phyloP scores from a whole-genome alignment of 2,329 filamentous ascomycete species.

The Colletotrichum sansevieriae region DNA sequence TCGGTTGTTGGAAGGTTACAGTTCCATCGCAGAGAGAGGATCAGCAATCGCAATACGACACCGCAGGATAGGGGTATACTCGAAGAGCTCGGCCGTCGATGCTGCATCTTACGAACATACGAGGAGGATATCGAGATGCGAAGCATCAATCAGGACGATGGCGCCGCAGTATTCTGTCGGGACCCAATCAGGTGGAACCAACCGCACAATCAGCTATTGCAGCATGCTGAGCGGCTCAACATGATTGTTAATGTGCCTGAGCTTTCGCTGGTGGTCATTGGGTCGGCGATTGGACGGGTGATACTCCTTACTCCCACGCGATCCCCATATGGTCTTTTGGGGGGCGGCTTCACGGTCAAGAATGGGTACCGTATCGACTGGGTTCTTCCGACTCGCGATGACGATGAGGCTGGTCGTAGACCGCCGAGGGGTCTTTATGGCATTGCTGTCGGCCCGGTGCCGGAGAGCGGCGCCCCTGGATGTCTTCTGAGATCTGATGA shows the following conservation, averaged over 20 bases:
- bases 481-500: slow-evolving; percentile 39
- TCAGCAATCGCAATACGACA: slow-evolving; percentile 23
- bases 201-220: slow-evolving; percentile 41
- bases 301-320: slow-evolving; percentile 70
- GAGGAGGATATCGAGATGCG: slow-evolving; percentile 63
- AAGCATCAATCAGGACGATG: slow-evolving; percentile 42
- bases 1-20: slow-evolving; percentile 8
- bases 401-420: slow-evolving; percentile 60
- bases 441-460: slow-evolving; percentile 75
- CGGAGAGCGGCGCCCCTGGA: slow-evolving; percentile 53
- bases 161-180: slow-evolving; percentile 49
- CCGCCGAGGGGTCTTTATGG: slow-evolving; percentile 71
- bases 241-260: slow-evolving; percentile 76
- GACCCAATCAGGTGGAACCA: slow-evolving; percentile 46
- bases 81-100: slow-evolving; percentile 42
- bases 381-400: slow-evolving; percentile 60
- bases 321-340: slow-evolving; percentile 21
- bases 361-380: slow-evolving; percentile 67
- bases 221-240: slow-evolving; percentile 58
- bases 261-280: slow-evolving; percentile 76
- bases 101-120: slow-evolving; percentile 62
- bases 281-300: slow-evolving; percentile 75
- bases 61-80: slow-evolving; percentile 25
- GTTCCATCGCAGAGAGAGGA: slow-evolving; percentile 28
- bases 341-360: slow-evolving; percentile 44